Evolutionary conservation across 345 rosid genomes (phyloP).

Genomic region (Syzygium aromaticum): DNA sequence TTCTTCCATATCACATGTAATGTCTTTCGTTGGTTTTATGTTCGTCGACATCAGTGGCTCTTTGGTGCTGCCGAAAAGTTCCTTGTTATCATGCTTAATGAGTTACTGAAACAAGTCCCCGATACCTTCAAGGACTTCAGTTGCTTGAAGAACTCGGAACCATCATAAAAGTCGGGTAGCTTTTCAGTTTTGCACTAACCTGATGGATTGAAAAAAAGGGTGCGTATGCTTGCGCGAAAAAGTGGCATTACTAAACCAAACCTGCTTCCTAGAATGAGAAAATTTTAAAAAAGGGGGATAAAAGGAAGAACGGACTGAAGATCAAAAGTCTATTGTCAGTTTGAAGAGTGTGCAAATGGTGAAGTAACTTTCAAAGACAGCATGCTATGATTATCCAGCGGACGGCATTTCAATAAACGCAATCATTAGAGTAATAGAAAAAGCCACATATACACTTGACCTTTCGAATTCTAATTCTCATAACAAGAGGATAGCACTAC

Average conservation of each 20-base stretch:
- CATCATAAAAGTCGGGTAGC: not conserved
- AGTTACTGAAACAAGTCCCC: too few relatives aligned
- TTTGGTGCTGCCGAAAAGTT: too few relatives aligned
- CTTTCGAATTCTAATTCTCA: not conserved
- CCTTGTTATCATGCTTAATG: too few relatives aligned
- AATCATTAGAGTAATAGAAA: not conserved
- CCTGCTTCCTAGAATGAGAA: not conserved
- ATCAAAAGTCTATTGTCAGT: not conserved
- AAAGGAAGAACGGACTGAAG: not conserved
- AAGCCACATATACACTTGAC: not conserved
- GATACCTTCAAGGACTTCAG: too few relatives aligned
- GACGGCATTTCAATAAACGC: not conserved
- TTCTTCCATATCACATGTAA: not conserved
- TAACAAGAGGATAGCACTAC: not conserved
- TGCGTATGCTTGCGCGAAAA: not conserved
- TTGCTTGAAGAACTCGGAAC: not conserved
- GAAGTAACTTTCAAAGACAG: not conserved
- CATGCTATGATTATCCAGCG: not conserved
- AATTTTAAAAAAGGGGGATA: not conserved
- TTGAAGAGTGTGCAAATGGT: not conserved
- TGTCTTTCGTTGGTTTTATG: not conserved
- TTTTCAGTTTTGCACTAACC: not conserved
- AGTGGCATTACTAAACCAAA: not conserved
- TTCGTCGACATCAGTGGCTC: too few relatives aligned
- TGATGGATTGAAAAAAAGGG: not conserved